Evolutionary conservation across 306 rosid species (phyloP).

Genomic region (Vicia villosa): DNA sequence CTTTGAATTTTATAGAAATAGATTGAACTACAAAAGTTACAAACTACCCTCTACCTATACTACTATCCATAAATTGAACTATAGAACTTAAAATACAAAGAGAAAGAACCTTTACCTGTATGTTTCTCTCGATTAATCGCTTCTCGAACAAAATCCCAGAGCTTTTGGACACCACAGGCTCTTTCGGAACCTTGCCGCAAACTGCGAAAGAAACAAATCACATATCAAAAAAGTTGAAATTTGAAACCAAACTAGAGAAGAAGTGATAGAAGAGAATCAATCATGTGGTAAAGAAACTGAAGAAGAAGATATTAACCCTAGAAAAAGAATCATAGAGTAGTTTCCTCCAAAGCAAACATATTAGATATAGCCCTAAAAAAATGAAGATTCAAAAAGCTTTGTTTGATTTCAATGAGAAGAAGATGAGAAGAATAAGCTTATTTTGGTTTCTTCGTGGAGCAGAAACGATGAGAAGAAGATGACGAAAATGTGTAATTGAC

Average conservation of each 20-base stretch:
- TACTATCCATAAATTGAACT: slow-evolving; percentile 8
- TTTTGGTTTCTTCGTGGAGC: too few relatives aligned
- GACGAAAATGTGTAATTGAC: too few relatives aligned
- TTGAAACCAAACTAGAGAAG: background rate
- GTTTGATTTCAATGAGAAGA: too few relatives aligned
- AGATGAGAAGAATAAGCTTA: too few relatives aligned
- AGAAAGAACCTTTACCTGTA: slow-evolving; percentile 48
- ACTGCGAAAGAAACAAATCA: slow-evolving; percentile 51
- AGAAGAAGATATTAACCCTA: slow-evolving; percentile 26
- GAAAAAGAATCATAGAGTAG: too few relatives aligned
- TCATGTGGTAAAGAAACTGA: background rate
- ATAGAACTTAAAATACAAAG: background rate
- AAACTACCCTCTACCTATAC: background rate
- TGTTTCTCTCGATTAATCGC: slow-evolving; percentile 86
- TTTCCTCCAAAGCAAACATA: too few relatives aligned
- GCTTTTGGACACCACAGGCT: slow-evolving; percentile 81
- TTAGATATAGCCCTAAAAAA: too few relatives aligned
- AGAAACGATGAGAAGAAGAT: too few relatives aligned
- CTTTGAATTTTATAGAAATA: too few relatives aligned
- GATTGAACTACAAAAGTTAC: too few relatives aligned
- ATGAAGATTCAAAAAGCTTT: too few relatives aligned
- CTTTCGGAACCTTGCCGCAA: slow-evolving; percentile 99
- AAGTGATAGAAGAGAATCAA: background rate
- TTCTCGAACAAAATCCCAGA: slow-evolving; percentile 89
- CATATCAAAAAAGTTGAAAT: slow-evolving; percentile 43